These are phyloP conservation scores for Kwoniella sp. DNA, from an alignment of 768 basidiomycete genomes.

Conservation along the genomic window DNA sequence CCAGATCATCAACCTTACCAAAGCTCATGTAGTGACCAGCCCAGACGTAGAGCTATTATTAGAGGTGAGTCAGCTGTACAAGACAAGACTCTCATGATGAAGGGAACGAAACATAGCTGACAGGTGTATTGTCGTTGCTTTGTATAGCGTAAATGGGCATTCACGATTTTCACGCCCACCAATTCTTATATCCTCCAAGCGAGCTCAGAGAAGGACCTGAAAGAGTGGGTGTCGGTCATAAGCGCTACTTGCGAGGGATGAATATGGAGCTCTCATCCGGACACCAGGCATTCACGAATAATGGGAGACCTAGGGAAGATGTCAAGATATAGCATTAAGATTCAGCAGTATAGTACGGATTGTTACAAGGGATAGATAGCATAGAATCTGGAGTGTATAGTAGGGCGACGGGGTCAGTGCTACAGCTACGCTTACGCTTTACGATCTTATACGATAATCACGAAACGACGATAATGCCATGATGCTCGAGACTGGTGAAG, in stretches of 20 bases:
- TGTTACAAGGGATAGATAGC: too few relatives aligned
- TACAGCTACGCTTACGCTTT: neutral
- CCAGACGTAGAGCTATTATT: conserved; percentile 83
- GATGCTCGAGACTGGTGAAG: too few relatives aligned
- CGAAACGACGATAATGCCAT: neutral
- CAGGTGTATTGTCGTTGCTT: neutral
- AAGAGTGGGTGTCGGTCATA: conserved; percentile 69
- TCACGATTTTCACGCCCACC: conserved; percentile 86
- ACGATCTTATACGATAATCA: neutral
- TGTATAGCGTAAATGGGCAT: conserved; percentile 74
- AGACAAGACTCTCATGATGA: neutral
- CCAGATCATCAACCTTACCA: conserved; percentile 72
- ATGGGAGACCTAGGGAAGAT: neutral
- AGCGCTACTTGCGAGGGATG: conserved; percentile 17
- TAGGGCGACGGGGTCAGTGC: too few relatives aligned
- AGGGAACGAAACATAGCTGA: neutral
- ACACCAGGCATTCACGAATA: neutral
- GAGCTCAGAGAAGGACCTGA: conserved; percentile 76
- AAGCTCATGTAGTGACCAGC: conserved; percentile 82
- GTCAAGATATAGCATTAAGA: too few relatives aligned
- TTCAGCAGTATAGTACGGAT: too few relatives aligned
- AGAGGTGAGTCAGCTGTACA: conserved; percentile 65
- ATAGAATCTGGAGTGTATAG: too few relatives aligned
- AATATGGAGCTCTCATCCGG: neutral
- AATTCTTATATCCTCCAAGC: conserved; percentile 90